phyloP scores from a whole-genome alignment of 192 early-diverging fungal genomes.

The Dispira simplex region DNA sequence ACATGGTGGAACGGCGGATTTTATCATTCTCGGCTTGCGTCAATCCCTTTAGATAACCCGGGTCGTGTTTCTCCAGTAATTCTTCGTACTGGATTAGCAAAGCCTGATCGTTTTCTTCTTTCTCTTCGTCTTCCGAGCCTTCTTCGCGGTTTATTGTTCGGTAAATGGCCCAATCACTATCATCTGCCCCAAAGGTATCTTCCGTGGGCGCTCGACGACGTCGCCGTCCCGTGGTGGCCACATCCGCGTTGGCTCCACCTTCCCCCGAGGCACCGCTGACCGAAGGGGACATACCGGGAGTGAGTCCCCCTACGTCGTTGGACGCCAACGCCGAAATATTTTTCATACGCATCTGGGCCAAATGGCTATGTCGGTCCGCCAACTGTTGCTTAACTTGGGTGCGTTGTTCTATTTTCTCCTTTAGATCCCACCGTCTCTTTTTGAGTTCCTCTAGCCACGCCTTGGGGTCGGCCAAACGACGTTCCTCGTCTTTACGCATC shows the following conservation, averaged over 20 bases:
- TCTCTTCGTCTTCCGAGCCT: conserved; percentile 66
- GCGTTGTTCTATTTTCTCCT: conserved; percentile 54
- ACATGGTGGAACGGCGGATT: conserved; percentile 53
- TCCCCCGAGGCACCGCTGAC: background rate
- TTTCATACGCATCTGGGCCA: conserved; percentile 71
- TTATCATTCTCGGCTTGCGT: conserved; percentile 45
- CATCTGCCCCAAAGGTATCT: conserved; percentile 88
- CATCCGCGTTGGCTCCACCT: background rate
- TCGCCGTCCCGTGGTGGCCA: conserved; percentile 14
- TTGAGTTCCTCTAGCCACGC: conserved; percentile 60
- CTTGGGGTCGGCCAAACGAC: conserved; percentile 42
- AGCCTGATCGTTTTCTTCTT: conserved; percentile 56
- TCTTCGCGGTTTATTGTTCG: conserved; percentile 76
- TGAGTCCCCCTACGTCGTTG: conserved; percentile 11
- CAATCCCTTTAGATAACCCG: conserved; percentile 55
- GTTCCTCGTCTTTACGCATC: conserved; percentile 54
- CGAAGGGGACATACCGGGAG: conserved; percentile 5
- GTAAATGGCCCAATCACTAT: conserved; percentile 87
- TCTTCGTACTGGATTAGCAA: conserved; percentile 54
- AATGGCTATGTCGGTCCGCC: conserved; percentile 71
- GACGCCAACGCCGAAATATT: conserved; percentile 71
- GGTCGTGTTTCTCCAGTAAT: conserved; percentile 53
- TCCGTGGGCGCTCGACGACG: conserved; percentile 35
- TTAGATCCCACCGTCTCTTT: conserved; percentile 35
- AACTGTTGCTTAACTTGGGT: conserved; percentile 58